Evolutionary conservation across 441 rosid species (phyloP), one percentile per base, ranked within the genome.

Genomic region (Populus trichocarpa): DNA sequence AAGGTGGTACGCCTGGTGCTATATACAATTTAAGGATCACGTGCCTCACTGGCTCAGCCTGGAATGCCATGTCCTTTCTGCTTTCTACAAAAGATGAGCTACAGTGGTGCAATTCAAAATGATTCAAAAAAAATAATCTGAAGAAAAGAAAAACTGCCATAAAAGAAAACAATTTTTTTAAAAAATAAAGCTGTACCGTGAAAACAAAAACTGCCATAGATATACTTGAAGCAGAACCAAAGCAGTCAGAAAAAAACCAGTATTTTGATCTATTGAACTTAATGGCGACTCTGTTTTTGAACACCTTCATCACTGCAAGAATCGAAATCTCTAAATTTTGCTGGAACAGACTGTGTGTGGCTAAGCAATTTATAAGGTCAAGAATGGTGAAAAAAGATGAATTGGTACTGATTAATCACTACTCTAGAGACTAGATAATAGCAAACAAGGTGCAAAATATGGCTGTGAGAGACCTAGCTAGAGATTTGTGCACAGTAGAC

Each of bases 31-130:
- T 50, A 67, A 33, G 5, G 36, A 67, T 65, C 83, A 79, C 57
- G 72, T 82, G 79, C 67, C 42, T 30, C 11, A 23, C 32, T 63
- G 71, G 53, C 50, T 5, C 53, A 36, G 33, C 64, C 78, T 65
- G 81, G 33, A 13, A 40, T 42, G 71, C 63, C 53, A n/a, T 28
- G 42, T 61, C 9, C 23, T 28, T 28, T 28, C 30, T 33, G 38
- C 59, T 35, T 32, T 28, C 23, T 25, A 36, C 38, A 18, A 33
- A 3, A 64, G 70, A 74, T 64, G 61, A 11, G 18, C 70, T 35
- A 35, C 30, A 28, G 30, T 28, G 30, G 30, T 28, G 30, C 30
- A 28, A 28, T 28, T 28, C 30, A 28, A 28, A 28, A 28, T 28
- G 30, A 28, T 28, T 28, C 3, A 2, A 28, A 28, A 28, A 28